These are phyloP conservation scores for Venturiaceae sp. DNA, from an alignment of 2,329 filamentous ascomycete genomes.

Conservation along the genomic window DNA sequence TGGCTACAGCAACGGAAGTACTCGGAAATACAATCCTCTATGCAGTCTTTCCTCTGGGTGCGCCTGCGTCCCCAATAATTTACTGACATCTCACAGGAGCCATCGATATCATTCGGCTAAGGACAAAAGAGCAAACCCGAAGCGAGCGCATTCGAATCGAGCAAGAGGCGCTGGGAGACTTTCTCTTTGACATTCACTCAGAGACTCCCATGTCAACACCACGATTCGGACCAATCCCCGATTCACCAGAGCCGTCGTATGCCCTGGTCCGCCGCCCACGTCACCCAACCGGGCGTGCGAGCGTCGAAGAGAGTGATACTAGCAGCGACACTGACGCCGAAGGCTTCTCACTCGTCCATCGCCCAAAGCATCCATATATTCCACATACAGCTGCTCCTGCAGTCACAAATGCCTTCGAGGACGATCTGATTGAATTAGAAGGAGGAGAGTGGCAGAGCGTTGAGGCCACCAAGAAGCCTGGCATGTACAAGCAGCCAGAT, in stretches of 20 bases:
- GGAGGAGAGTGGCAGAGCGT: not conserved
- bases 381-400: not conserved
- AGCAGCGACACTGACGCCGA: not conserved
- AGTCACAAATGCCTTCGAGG: not conserved
- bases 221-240: not conserved
- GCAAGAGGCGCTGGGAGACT: not conserved
- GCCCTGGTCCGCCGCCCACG: not conserved
- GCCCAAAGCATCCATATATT: not conserved
- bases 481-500: not conserved
- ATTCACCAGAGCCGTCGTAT: not conserved
- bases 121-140: not conserved
- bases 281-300: not conserved
- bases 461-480: not conserved
- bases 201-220: not conserved
- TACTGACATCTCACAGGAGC: not conserved
- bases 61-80: no score
- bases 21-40: no score
- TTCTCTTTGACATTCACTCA: not conserved
- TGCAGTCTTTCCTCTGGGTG: no score
- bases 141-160: not conserved
- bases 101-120: not conserved
- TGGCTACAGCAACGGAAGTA: no score
- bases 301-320: not conserved
- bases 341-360: not conserved
- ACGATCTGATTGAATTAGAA: not conserved